Evolutionary conservation across 345 rosid genomes (phyloP), one percentile per base, ranked within the genome.

Genomic region (Nasturtium officinale): DNA sequence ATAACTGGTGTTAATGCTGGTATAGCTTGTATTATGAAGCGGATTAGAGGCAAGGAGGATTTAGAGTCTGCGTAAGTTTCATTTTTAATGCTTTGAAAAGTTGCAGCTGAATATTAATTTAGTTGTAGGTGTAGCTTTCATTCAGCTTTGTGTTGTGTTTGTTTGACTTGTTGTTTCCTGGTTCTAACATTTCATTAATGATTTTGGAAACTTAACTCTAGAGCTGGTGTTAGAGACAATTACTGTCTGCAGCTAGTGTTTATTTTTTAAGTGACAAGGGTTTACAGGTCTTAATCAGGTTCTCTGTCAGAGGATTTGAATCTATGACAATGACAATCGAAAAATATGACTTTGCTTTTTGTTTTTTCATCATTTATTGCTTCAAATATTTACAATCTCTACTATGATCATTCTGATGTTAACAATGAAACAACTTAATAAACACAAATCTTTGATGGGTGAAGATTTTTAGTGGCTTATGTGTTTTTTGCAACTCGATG

Each of bases 1-100:
- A 87, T 94, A 80, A 89, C 98, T 1, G 92, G 98, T 75, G 95
- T 88, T 17, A 94, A 90, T 85, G 92, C 98, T 3, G 98, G 98
- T 38, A 85, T 94, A 18, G 79, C 97, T 35, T 85, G 86, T 61
- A 81, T 90, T 15, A 87, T 94, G 97, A 90, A 81, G 77, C 86
- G 98, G 73, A 67, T 94, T 78, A 82, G 97, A 87, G 98, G 98
- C 76, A 94, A 91, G 57, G 96, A 91, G 74, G 98, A 94, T 84
- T 85, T 94, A 11, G 90, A 91, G 64, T 86, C 97, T 58, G 92
- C 95, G 98, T 93, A 56, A 70, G 61, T 71, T 68, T 61, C 35
- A 20, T 3, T 18, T 28, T 30, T 56, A 15, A 2, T 13, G 15
- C 6, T 9, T 20, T n/a, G n/a, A 1, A 32, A 48, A 30, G 4